Conservation (phyloP, 2,329 filamentous ascomycete genomes). For the Amauroascus niger region DNA sequence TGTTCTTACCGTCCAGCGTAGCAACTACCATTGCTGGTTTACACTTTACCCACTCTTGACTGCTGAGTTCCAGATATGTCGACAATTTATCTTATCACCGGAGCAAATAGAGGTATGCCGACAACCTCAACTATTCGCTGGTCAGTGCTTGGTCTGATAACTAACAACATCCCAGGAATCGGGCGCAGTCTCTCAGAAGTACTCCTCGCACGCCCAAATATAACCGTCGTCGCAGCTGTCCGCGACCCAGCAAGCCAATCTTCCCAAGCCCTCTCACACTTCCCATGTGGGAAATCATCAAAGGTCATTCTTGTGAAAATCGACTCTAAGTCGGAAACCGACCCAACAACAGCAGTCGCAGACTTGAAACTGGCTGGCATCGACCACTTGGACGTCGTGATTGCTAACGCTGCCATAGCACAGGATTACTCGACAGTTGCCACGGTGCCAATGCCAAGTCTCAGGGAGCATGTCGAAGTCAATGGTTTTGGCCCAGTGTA, state of each 20-base stretch:
- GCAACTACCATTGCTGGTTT: too few relatives aligned
- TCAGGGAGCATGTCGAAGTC: conserved; percentile 26
- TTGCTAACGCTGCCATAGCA: conserved; percentile 44
- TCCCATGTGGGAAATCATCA: background rate
- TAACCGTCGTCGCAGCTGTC: conserved; percentile 23
- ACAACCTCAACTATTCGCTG: too few relatives aligned
- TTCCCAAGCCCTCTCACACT: conserved; percentile 5
- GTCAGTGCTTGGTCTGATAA: too few relatives aligned
- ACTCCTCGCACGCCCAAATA: conserved; percentile 32
- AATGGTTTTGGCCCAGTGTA: conserved; percentile 33
- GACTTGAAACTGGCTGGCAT: background rate
- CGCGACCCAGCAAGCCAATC: conserved; percentile 14
- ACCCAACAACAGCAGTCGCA: background rate
- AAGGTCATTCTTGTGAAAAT: background rate
- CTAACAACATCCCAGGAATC: conserved; percentile 22
- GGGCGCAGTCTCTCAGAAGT: conserved; percentile 27
- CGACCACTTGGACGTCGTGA: conserved; percentile 41
- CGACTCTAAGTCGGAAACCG: background rate
- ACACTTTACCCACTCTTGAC: too few relatives aligned
- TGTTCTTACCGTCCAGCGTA: too few relatives aligned
- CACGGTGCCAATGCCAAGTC: conserved; percentile 9
- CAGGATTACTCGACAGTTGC: conserved; percentile 16
- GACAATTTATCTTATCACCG: too few relatives aligned
- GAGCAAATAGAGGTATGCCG: too few relatives aligned
- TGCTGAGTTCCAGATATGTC: too few relatives aligned